A percentile compares a stretch with the other conserved stretches of the same genome.
These are phyloP conservation scores for Apiospora phragmitis DNA, from an alignment of 2,329 filamentous ascomycete genomes.

Conservation along the genomic window DNA sequence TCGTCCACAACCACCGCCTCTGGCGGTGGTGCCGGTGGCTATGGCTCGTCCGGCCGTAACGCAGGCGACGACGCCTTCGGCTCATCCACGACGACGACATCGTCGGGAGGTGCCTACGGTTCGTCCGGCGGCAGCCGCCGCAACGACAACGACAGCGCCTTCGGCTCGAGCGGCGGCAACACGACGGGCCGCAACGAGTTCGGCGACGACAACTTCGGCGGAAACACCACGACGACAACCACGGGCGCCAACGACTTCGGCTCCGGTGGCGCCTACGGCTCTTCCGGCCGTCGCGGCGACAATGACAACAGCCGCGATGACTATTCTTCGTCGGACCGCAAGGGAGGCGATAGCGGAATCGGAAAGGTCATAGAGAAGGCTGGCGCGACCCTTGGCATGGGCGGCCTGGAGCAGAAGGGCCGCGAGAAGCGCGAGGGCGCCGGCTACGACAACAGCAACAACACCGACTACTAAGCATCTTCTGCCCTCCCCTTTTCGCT, in stretches of 20 bases:
- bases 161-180: background rate
- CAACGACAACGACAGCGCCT: conserved; percentile 12
- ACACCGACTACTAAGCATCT: conserved; percentile 20
- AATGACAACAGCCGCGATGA: conserved; percentile 16
- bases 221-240: conserved; percentile 18
- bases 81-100: conserved; percentile 7
- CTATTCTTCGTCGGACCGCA: background rate
- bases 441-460: conserved; percentile 26
- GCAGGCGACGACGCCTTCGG: conserved; percentile 11
- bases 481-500: background rate
- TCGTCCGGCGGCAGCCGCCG: conserved; percentile 19
- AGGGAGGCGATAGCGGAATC: conserved; percentile 33
- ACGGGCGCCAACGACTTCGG: conserved; percentile 10
- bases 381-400: conserved; percentile 48
- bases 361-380: conserved; percentile 62
- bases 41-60: conserved; percentile 19
- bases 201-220: conserved; percentile 42
- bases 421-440: conserved; percentile 47
- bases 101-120: conserved; percentile 12
- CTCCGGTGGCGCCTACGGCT: conserved; percentile 15
- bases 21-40: conserved; percentile 14
- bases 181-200: conserved; percentile 34
- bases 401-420: conserved; percentile 49
- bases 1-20: conserved; percentile 16
- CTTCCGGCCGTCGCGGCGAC: conserved; percentile 13